Conservation (phyloP, 768 basidiomycete species). For the Phylloporus rhodoxanthus region DNA sequence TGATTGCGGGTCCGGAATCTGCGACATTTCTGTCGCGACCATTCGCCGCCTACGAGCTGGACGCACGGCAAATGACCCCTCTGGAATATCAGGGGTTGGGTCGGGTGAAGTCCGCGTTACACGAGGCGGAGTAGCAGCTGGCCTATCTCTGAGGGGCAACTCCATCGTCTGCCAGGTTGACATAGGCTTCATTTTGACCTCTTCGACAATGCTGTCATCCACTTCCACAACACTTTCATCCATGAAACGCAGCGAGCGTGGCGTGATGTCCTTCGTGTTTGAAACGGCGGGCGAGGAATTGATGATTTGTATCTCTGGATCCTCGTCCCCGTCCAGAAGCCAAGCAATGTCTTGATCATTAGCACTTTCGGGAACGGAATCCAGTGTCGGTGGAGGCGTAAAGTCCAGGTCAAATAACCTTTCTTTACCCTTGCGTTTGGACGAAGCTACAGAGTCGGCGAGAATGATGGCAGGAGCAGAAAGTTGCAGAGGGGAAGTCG, state of each 20-base stretch:
- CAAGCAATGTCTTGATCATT: constrained; percentile 49
- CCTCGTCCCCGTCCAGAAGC: constrained; percentile 64
- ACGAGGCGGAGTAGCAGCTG: constrained; percentile 30
- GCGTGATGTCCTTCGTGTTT: constrained; percentile 4
- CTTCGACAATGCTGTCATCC: constrained; percentile 11
- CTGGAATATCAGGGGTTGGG: constrained; percentile 28
- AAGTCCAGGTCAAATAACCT: neutral
- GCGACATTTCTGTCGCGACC: constrained; percentile 6
- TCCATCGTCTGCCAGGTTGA: constrained; percentile 6
- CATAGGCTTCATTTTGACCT: constrained; percentile 18
- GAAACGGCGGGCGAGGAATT: constrained; percentile 41
- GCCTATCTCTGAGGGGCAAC: constrained; percentile 23
- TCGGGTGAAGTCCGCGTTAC: constrained; percentile 17
- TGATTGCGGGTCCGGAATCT: constrained; percentile 25
- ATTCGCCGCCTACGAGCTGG: constrained; percentile 30
- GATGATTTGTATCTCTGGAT: constrained; percentile 47
- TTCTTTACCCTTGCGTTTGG: constrained; percentile 11
- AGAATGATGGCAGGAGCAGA: neutral
- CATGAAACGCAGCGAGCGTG: neutral
- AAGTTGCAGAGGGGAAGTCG: constrained; percentile 9
- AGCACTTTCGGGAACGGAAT: neutral
- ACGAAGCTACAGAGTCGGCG: neutral
- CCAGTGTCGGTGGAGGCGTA: neutral
- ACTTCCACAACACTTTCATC: constrained; percentile 20
- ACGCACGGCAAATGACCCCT: constrained; percentile 43